Base-by-base conservation (phyloP, 495 filamentous ascomycete genomes). In the Talaromyces adpressus region DNA sequence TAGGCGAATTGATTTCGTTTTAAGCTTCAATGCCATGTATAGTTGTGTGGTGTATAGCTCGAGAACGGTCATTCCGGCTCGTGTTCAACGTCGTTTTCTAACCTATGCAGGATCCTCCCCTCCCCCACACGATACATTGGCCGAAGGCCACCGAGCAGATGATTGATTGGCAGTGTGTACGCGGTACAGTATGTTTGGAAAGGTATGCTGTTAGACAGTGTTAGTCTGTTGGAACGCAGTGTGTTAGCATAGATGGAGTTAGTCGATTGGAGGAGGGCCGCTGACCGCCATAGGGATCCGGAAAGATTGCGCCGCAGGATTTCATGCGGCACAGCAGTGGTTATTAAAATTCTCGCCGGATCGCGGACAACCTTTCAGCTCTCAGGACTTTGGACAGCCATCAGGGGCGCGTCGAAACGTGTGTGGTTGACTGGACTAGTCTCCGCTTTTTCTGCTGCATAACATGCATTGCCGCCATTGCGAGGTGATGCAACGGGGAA, bases 371-470 rank as follows among this genome's bases (percentile, higher is more conserved):
- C 27, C 52, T 56, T 29, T 29, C 22, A 56, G 52, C 22, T 56
- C 52, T 12, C 9, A 6, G 52, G 6, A 29, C n/a, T 27, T 53
- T 53, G 51, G 51, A 23, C 51, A 56, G 52, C 6, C 52, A 20
- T 56, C 52, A 56, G 22, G 52, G 52, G 27, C 52, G 52, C 52
- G 23, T 27, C 22, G 20, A 29, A 56, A 27, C 22, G 22, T 29
- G 52, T 56, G 22, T 29, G 27, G 45, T 49, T 49, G 45, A 49
- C 45, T 49, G 45, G 45, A 18, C 45, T 20, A 56, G 27, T 25
- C 52, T 56, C 52, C 52, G 52, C 52, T 27, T 25, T 56, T 27
- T 16, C 52, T 27, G 52, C 52, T 56, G 52, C 52, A 56, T 56
- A 56, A 56, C 52, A 56, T 56, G 27, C 52, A 56, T 56, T 27